phyloP scores from a whole-genome alignment of 768 basidiomycete genomes.

The Boletus rubropictus region DNA sequence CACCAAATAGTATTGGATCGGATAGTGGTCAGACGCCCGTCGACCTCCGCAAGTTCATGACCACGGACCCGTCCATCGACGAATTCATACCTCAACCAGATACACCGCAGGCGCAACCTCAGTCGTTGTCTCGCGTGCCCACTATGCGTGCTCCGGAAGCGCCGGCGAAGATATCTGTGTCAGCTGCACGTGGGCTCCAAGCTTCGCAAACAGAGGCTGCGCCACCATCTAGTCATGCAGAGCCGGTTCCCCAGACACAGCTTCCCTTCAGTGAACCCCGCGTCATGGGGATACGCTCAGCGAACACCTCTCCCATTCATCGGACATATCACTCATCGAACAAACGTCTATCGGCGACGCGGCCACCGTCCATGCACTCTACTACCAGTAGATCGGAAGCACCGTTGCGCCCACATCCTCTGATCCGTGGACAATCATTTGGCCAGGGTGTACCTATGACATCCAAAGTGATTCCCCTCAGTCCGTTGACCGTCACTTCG shows the following conservation, averaged over 20 bases:
- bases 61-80: conserved; percentile 10
- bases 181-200: conserved; percentile 17
- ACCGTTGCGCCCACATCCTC: conserved; percentile 61
- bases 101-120: conserved; percentile 29
- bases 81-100: conserved; percentile 22
- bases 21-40: conserved; percentile 35
- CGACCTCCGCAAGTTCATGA: conserved; percentile 18
- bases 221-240: conserved; percentile 12
- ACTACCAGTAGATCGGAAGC: conserved; percentile 34
- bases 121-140: conserved; percentile 31
- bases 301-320: conserved; percentile 36
- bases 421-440: conserved; percentile 70
- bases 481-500: conserved; percentile 57
- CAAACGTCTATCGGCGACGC: conserved; percentile 42
- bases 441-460: conserved; percentile 36
- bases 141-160: conserved; percentile 29
- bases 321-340: conserved; percentile 31
- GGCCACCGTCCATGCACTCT: conserved; percentile 63
- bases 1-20: conserved; percentile 49
- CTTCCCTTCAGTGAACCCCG: conserved; percentile 17
- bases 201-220: conserved; percentile 8
- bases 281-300: conserved; percentile 32
- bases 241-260: conserved; percentile 12
- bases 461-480: conserved; percentile 44
- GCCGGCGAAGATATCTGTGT: conserved; percentile 12